These are phyloP conservation scores for Metschnikowia orientalis DNA, from an alignment of 805 yeast species.

Conservation along the genomic window DNA sequence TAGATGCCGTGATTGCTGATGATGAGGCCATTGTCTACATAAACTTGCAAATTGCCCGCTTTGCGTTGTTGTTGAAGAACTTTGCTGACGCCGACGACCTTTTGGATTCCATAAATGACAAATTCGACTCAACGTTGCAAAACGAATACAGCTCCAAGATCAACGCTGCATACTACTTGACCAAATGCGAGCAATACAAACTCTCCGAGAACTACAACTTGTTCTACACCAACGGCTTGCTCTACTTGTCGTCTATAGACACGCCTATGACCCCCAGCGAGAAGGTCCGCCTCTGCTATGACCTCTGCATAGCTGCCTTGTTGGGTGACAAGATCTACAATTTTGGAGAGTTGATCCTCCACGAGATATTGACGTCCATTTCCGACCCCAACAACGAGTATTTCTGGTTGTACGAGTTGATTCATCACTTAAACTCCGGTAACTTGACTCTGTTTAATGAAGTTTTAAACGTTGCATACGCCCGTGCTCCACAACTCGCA, in stretches of 20 bases:
- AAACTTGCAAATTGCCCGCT: slow-evolving; percentile 67
- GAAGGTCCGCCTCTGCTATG: slow-evolving; percentile 51
- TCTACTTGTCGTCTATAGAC: slow-evolving; percentile 74
- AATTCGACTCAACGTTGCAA: slow-evolving; percentile 45
- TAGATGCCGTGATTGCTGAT: slow-evolving; percentile 34
- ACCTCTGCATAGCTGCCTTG: slow-evolving; percentile 79
- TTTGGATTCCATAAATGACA: slow-evolving; percentile 55
- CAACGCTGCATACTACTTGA: slow-evolving; percentile 77
- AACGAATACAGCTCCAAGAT: slow-evolving; percentile 47
- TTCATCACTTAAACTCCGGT: slow-evolving; percentile 72
- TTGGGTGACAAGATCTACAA: slow-evolving; percentile 90
- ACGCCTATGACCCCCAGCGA: slow-evolving; percentile 36
- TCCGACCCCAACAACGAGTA: slow-evolving; percentile 41
- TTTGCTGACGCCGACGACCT: slow-evolving; percentile 59
- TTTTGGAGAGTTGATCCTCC: slow-evolving; percentile 91
- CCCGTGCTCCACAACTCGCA: slow-evolving; percentile 51
- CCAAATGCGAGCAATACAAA: slow-evolving; percentile 73
- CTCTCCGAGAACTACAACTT: slow-evolving; percentile 71
- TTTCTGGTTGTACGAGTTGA: slow-evolving; percentile 68
- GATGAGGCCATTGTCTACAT: slow-evolving; percentile 53
- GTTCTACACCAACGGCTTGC: slow-evolving; percentile 75
- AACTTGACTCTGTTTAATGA: slow-evolving; percentile 63
- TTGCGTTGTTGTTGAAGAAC: slow-evolving; percentile 51
- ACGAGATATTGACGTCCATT: slow-evolving; percentile 66
- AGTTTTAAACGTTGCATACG: slow-evolving; percentile 36